Base-by-base conservation (phyloP, 192 early-diverging fungal genomes). In the Coemansia sp. region DNA sequence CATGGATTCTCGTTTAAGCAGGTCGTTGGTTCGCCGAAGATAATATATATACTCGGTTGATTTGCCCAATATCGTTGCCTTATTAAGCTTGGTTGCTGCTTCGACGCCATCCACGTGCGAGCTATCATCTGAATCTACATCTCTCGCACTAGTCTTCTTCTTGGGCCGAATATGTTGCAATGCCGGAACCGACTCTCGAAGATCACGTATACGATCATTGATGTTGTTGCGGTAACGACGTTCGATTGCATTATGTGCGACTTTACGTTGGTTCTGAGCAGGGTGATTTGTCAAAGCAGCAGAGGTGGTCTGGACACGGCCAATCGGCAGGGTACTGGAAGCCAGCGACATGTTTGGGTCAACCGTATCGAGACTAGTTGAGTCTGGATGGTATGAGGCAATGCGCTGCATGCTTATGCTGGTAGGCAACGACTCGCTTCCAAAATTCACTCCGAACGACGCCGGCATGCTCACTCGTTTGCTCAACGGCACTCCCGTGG, bases 211-310 rank as follows among this genome's bases (percentile, higher is more conserved):
- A 18, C 94, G 84, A 58, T 96, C 91, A 80, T 97, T 97, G 65
- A 97, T 93, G 80, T 97, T 97, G 74, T 94, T 95, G 50, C 94
- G 83, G 70, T 97, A 97, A 41, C 90, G 83, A 23, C 88, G 83
- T 68, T 97, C 94, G 28, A 97, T 94, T 2, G 92, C 93, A 56
- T 96, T 97, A 68, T 97, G 94, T 2, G 94, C 91, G 12, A 91
- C 88, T 65, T 94, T 96, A 65, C 93, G 92, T 55, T 88, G 84
- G 48, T 85, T 77, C 35, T 82, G 80, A 5, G 47, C 35, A 12
- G 50, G 49, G 38, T 45, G 40, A 15, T 15, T 48, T 9, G 23
- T 47, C 38, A 13, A n/a, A 14, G 15, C 55, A 35, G 50, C 38
- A 2, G 46, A 13, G 11, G 39, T 44, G 0, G 61, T 63, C 5